phyloP scores from a whole-genome alignment of 306 rosid genomes.

The Cicer yamashitae region DNA sequence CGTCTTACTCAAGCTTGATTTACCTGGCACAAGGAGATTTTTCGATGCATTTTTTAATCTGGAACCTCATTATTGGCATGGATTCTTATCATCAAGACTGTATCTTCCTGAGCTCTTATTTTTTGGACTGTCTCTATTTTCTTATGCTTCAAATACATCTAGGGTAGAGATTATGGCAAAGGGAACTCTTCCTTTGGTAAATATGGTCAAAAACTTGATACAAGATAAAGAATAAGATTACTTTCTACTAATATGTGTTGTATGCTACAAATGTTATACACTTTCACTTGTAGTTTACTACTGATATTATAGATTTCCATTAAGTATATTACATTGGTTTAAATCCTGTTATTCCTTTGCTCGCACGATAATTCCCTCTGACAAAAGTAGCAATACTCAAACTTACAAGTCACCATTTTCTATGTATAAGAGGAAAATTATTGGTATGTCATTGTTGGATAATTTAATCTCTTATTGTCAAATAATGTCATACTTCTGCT shows the following conservation, averaged over 20 bases:
- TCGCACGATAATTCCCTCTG: constrained; percentile 10
- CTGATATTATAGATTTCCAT: constrained; percentile 45
- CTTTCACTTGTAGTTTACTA: constrained; percentile 47
- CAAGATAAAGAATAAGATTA: constrained; percentile 72
- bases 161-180: constrained; percentile 94
- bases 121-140: constrained; percentile 89
- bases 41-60: constrained; percentile 92
- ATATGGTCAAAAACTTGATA: constrained; percentile 89
- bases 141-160: constrained; percentile 86
- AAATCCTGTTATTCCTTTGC: constrained; percentile 34
- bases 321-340: constrained; percentile 31
- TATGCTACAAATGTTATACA: constrained; percentile 53
- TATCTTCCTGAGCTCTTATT: constrained; percentile 81
- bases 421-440: constrained; percentile 19
- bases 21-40: constrained; percentile 82
- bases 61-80: constrained; percentile 97
- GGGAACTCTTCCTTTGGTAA: constrained; percentile 93
- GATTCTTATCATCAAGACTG: constrained; percentile 91
- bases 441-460: background rate
- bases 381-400: constrained; percentile 8
- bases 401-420: constrained; percentile 21
- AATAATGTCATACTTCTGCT: constrained; percentile 31
- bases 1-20: constrained; percentile 90
- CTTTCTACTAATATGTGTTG: constrained; percentile 46
- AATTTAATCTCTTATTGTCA: background rate